A percentile compares a stretch with the other conserved stretches of the same genome.
Evolutionary conservation across 108 stramenopile genomes (phyloP).

Genomic region (Ochromonas danica): DNA sequence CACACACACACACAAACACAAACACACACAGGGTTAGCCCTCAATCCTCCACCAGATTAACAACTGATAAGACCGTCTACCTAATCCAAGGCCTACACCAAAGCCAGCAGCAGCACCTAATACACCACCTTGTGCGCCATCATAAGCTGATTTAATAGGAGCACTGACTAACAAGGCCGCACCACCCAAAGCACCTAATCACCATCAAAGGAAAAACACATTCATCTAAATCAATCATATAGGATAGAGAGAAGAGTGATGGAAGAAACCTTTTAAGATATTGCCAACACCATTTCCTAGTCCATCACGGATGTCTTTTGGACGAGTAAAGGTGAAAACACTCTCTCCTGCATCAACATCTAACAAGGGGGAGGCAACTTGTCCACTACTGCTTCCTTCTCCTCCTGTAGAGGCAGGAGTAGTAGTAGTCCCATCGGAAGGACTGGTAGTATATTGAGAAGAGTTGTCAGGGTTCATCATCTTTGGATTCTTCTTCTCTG

Average conservation of each 20-base stretch:
- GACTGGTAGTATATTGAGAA: too few species aligned
- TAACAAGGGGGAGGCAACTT: too few species aligned
- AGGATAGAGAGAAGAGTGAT: not conserved
- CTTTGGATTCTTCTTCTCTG: too few species aligned
- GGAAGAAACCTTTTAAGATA: not conserved
- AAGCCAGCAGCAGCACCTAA: not conserved
- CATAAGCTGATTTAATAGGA: not conserved
- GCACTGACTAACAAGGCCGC: slow-evolving; percentile 3
- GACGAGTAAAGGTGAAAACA: too few species aligned
- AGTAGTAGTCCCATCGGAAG: too few species aligned
- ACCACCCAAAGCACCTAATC: not conserved
- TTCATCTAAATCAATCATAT: not conserved
- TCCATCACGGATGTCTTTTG: slow-evolving; percentile 8
- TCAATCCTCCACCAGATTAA: not conserved
- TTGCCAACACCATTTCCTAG: not conserved
- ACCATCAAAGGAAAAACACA: not conserved
- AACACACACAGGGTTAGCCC: too few species aligned
- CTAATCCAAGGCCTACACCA: not conserved
- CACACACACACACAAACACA: slow-evolving; percentile 24
- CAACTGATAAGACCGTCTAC: not conserved
- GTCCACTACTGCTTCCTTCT: too few species aligned
- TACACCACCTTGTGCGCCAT: not conserved
- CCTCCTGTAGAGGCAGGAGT: too few species aligned
- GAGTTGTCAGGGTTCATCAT: too few species aligned
- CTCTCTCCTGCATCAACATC: too few species aligned